These are phyloP conservation scores for Fusarium bulbicola DNA, from an alignment of 2,329 filamentous ascomycete species.

Conservation along the genomic window DNA sequence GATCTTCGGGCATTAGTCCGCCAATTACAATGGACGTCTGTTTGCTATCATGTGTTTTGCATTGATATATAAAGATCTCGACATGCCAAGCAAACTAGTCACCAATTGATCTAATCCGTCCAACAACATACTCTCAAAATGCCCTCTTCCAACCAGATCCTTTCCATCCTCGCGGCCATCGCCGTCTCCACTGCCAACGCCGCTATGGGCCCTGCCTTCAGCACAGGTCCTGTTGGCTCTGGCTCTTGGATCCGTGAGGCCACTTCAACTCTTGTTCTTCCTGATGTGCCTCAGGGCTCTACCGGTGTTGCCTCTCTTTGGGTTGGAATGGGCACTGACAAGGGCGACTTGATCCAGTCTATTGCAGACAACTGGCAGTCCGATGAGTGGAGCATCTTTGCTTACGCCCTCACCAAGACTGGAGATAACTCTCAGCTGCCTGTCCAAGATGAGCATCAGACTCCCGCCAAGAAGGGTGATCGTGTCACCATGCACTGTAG, in stretches of 20 bases:
- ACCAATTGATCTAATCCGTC: not conserved
- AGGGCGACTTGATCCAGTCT: conserved; percentile 58
- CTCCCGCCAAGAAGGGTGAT: conserved; percentile 21
- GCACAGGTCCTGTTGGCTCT: conserved; percentile 53
- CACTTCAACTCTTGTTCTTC: conserved; percentile 54
- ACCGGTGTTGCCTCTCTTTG: conserved; percentile 53
- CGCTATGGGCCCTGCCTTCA: conserved; percentile 51
- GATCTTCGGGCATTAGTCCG: not conserved
- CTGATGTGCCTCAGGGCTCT: conserved; percentile 48
- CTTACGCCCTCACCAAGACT: conserved; percentile 53
- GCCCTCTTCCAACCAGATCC: conserved; percentile 24
- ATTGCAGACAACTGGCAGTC: conserved; percentile 52
- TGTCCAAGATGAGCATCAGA: conserved; percentile 24
- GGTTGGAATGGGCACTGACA: conserved; percentile 59
- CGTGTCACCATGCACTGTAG: conserved; percentile 37
- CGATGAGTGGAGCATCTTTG: conserved; percentile 52
- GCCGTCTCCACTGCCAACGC: conserved; percentile 33
- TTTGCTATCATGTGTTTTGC: not conserved
- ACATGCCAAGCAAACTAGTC: not conserved
- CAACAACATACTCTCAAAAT: not conserved
- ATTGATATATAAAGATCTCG: not conserved
- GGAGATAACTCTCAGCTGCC: conserved; percentile 35
- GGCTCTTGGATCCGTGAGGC: conserved; percentile 55
- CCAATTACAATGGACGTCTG: not conserved
- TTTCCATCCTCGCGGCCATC: conserved; percentile 28